Base-by-base conservation (phyloP, 2,329 filamentous ascomycete genomes). In the Nectriaceae sp. region DNA sequence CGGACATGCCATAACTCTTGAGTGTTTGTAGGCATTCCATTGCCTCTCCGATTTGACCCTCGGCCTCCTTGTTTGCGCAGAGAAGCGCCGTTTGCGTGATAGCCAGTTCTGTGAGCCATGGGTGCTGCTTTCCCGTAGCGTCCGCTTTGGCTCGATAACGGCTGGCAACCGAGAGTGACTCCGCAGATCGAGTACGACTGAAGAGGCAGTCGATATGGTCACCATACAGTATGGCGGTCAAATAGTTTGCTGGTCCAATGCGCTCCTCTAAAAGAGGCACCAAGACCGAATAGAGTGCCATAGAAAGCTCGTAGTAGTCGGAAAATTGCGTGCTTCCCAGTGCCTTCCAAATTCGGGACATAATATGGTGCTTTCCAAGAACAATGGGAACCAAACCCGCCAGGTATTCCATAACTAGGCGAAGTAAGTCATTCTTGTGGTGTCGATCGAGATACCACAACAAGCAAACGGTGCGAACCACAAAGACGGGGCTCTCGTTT, bases 371-470 rank as follows among this genome's bases (percentile, higher is more conserved):
- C 5, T 51, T 56, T 1, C 65, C 65, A 6, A 70, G 46, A 1
- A 69, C 56, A 19, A 64, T 65, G 22, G 61, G 61, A 3, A 69
- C 57, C 22, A 69, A 47, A 16, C 53, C 56, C 11, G 56, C 49
- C 10, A 70, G 59, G 26, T 69, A 67, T 21, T 66, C 57, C 42
- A 67, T 56, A 16, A 70, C 63, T 13, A 70, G 53, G 3, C 59
- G 54, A 11, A 67, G 58, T 2, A 70, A 56, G 44, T 68, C 65
- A 10, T 65, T 59, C 21, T 65, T 64, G 47, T 67, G 60, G 41
- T 68, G 65, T 3, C 60, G 59, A 18, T 68, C 57, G 16, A 70
- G 67, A 21, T 68, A 69, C 64, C 66, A 67, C 8, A 69, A 43
- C n/a, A 70, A 56, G 26, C 65, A 68, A 2, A 67, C 57, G n/a